Base-by-base conservation (phyloP, 331 rosid species). In the Rhamnella rubrinervis region DNA sequence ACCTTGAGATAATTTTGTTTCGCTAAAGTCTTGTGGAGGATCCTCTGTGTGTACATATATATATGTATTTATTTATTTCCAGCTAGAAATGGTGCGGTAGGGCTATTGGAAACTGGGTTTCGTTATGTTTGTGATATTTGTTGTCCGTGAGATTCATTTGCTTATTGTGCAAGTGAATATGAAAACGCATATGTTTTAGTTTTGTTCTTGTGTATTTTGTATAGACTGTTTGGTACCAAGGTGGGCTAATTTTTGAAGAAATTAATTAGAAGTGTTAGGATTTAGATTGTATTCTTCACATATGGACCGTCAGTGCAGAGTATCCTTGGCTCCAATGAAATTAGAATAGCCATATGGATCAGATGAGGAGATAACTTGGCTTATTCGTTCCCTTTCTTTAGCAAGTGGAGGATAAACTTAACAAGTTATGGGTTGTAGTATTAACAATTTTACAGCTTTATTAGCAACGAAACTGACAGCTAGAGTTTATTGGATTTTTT, bases 401-500 rank as follows among this genome's bases (percentile, higher is more conserved):
- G 14, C 1, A 40, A 40, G 8, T 3, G 46, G 46, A 40, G 46
- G 46, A 40, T 40, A 40, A 40, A 40, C 8, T 7, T 40, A 40
- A 40, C 44, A 39, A 6, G 11, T 10, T 40, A 10, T 40, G 8
- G 26, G 8, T 2, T 40, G 46, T 40, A 40, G 26, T 49, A 11
- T 18, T 9, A 4, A 25, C 15, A 13, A 25, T 52, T 12, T 3
- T 35, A 47, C n/a, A 53, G 61, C 13, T 53, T 55, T 53, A 5
- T 67, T 53, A 23, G 9, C 61, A 13, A 31, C 4, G 20, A 13
- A 66, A 19, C 37, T 59, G 58, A 19, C 51, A 17, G 59, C n/a
- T 65, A 23, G 7, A 10, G 40, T 44, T 58, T 47, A 9, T 67
- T 66, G 37, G 19, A 28, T 69, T 75, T 76, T 55, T 74, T 58